These are phyloP conservation scores for Taphrina flavorubra DNA, from an alignment of 1,139 yeast genomes.

Conservation along the genomic window DNA sequence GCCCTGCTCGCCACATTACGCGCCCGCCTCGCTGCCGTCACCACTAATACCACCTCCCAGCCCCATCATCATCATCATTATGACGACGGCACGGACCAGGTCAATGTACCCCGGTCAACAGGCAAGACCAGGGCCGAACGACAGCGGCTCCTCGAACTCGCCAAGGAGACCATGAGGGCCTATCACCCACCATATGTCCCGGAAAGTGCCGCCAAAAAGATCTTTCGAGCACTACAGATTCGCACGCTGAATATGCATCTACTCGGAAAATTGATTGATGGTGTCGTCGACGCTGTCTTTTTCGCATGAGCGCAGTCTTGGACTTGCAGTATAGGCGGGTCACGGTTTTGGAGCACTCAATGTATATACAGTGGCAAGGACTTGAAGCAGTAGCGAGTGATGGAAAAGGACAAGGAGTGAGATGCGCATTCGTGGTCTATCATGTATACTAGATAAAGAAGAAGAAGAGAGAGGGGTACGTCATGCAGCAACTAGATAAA, in stretches of 20 bases:
- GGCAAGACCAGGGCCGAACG: conserved; percentile 17
- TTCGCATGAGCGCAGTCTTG: not conserved
- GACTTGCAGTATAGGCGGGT: not conserved
- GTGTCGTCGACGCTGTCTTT: conserved; percentile 24
- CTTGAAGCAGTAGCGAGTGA: not conserved
- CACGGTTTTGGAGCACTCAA: not conserved
- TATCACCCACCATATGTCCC: conserved; percentile 34
- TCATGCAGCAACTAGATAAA: not conserved
- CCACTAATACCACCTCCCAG: not conserved
- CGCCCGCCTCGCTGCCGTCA: conserved; percentile 2
- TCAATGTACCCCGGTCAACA: not conserved
- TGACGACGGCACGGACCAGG: not conserved
- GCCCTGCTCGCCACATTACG: conserved; percentile 3
- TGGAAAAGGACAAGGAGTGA: not conserved
- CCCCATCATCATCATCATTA: no score
- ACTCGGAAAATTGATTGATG: conserved; percentile 23
- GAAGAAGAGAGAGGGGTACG: conserved; percentile 3
- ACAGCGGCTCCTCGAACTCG: conserved; percentile 24
- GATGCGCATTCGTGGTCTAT: not conserved
- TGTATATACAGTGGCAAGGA: not conserved
- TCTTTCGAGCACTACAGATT: conserved; percentile 34
- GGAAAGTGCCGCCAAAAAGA: conserved; percentile 21
- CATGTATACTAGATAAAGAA: not conserved
- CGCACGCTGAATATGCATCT: conserved; percentile 32
- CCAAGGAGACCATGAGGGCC: conserved; percentile 30